These are phyloP conservation scores for Candida caryicola DNA, from an alignment of 805 yeast species.

Conservation along the genomic window DNA sequence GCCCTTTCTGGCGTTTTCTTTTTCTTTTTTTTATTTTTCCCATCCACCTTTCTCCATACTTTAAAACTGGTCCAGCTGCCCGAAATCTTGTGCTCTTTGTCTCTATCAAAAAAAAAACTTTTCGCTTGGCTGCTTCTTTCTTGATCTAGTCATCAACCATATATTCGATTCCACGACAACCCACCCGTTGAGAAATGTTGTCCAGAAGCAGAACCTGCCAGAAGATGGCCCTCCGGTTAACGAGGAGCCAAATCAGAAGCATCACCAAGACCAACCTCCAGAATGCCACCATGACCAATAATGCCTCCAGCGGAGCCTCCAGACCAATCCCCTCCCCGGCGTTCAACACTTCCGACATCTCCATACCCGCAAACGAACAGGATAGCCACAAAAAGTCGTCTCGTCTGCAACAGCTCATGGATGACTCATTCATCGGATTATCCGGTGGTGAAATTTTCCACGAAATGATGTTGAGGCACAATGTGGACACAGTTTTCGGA, in stretches of 20 bases:
- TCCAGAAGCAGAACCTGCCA: conserved; percentile 5
- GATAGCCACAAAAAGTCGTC: neutral
- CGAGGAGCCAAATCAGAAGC: conserved; percentile 20
- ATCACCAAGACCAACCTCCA: conserved; percentile 30
- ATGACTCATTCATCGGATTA: conserved; percentile 87
- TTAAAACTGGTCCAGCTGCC: neutral
- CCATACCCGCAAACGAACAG: neutral
- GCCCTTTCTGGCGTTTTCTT: neutral
- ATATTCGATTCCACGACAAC: neutral
- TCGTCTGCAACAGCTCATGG: conserved; percentile 42
- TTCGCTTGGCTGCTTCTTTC: neutral
- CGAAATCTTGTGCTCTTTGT: neutral
- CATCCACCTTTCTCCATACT: neutral
- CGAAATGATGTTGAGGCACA: conserved; percentile 96
- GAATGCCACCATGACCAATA: conserved; percentile 29
- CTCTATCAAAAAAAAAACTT: neutral
- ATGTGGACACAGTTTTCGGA: conserved; percentile 94
- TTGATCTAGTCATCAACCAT: neutral
- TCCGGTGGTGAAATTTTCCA: conserved; percentile 99
- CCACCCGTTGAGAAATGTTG: neutral
- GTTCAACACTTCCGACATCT: conserved; percentile 33
- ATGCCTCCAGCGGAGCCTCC: conserved; percentile 16
- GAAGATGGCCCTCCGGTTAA: conserved; percentile 10
- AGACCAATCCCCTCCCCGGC: conserved; percentile 51
- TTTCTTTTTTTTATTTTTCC: too few relatives aligned